Conservation (phyloP, 2,329 filamentous ascomycete genomes). For the Nakataea oryzae region DNA sequence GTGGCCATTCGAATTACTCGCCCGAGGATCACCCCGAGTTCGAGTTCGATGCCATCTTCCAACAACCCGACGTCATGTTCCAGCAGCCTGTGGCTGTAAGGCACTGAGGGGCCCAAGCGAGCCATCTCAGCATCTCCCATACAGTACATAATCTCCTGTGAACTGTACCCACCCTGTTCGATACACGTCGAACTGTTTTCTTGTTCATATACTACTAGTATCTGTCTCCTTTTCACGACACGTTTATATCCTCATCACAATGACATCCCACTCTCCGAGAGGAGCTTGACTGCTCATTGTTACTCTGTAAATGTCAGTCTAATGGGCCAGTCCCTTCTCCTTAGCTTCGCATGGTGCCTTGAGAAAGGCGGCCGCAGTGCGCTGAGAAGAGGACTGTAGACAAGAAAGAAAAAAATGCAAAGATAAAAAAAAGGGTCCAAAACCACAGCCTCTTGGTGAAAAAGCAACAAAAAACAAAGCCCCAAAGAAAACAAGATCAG, state of each 20-base stretch:
- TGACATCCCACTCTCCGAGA: neutral
- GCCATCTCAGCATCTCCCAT: neutral
- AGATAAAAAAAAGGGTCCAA: neutral
- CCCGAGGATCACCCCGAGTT: constrained; percentile 11
- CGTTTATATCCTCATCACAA: neutral
- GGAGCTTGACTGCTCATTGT: neutral
- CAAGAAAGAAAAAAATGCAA: neutral
- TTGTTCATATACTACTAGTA: neutral
- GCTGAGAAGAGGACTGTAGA: neutral
- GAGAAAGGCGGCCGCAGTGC: neutral
- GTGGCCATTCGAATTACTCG: neutral
- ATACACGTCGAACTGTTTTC: neutral
- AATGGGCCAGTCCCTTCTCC: neutral
- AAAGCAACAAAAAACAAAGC: neutral
- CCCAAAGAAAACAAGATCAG: neutral
- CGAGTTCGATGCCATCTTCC: constrained; percentile 2
- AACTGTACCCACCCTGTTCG: neutral
- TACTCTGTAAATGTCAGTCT: neutral
- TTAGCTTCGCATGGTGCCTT: neutral
- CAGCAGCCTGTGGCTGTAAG: neutral
- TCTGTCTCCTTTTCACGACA: neutral
- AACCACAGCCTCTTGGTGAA: neutral
- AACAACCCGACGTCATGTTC: neutral
- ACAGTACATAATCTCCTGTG: neutral
- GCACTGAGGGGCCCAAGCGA: neutral